Evolutionary conservation across 331 rosid genomes (phyloP).

Genomic region (Malus hybrid): DNA sequence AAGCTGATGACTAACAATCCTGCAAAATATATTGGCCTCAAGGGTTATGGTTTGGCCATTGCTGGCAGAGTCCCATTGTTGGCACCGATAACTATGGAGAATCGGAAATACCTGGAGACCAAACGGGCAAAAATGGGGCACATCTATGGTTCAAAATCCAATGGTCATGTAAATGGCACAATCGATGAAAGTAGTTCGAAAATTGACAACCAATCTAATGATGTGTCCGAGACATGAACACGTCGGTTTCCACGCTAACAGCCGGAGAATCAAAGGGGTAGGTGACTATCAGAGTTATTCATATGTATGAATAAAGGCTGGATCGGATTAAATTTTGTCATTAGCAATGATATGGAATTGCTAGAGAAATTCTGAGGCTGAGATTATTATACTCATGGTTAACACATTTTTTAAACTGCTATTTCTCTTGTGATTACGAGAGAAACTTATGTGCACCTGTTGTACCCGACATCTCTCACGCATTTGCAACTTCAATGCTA

Average conservation of each 20-base stretch:
- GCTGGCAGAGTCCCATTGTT: slow-evolving; percentile 35
- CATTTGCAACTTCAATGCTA: background rate
- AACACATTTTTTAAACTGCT: background rate
- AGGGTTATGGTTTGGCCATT: slow-evolving; percentile 39
- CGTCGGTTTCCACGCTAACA: background rate
- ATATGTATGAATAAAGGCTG: no score
- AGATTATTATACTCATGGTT: background rate
- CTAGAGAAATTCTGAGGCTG: background rate
- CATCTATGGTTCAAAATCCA: slow-evolving; percentile 11
- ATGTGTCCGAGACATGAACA: background rate
- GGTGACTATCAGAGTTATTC: background rate
- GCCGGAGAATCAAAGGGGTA: background rate
- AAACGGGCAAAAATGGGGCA: slow-evolving; percentile 27
- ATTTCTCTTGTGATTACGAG: background rate
- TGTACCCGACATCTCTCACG: background rate
- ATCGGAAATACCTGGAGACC: slow-evolving; percentile 25
- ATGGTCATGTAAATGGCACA: background rate
- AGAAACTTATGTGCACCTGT: background rate
- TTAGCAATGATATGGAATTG: no score
- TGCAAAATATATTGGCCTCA: slow-evolving; percentile 26
- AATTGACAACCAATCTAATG: background rate
- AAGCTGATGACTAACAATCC: slow-evolving; percentile 45
- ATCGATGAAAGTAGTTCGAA: background rate
- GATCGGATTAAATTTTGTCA: no score
- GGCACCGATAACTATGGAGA: slow-evolving; percentile 33